phyloP scores from a whole-genome alignment of 2,329 filamentous ascomycete species.

The Ophiostoma piceae region DNA sequence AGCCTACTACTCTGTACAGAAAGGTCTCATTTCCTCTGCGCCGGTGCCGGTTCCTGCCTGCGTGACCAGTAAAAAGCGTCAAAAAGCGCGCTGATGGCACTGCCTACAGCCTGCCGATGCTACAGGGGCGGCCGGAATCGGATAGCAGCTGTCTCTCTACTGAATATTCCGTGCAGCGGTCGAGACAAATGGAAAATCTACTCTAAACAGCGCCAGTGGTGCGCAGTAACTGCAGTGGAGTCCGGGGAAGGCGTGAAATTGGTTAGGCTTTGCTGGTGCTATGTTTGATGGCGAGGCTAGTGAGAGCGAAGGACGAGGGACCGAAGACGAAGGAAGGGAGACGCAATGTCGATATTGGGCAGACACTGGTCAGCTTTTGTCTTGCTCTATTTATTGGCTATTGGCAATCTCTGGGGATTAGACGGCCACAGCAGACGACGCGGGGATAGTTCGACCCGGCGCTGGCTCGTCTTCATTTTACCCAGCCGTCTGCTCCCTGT shows the following conservation, averaged over 20 bases:
- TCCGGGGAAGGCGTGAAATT: conserved; percentile 20
- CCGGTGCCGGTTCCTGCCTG: neutral
- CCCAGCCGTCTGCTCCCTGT: neutral
- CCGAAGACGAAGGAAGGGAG: neutral
- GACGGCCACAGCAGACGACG: neutral
- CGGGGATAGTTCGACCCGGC: neutral
- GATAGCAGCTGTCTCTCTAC: neutral
- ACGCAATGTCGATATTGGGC: neutral
- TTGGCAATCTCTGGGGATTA: neutral
- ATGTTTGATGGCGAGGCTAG: neutral
- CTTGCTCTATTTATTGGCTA: neutral
- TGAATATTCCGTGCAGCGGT: neutral
- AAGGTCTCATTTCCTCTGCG: neutral
- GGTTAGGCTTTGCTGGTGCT: neutral
- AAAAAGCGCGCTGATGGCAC: neutral
- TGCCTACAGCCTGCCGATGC: neutral
- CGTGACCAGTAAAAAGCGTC: neutral
- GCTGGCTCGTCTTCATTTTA: neutral
- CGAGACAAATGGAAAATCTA: neutral
- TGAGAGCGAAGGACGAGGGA: neutral
- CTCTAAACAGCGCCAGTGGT: neutral
- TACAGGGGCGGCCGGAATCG: conserved; percentile 4
- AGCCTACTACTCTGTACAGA: neutral
- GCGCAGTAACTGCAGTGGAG: conserved; percentile 10
- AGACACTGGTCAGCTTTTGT: neutral